These are phyloP conservation scores for Colletotrichum sansevieriae DNA, from an alignment of 2,329 filamentous ascomycete species.

Conservation along the genomic window DNA sequence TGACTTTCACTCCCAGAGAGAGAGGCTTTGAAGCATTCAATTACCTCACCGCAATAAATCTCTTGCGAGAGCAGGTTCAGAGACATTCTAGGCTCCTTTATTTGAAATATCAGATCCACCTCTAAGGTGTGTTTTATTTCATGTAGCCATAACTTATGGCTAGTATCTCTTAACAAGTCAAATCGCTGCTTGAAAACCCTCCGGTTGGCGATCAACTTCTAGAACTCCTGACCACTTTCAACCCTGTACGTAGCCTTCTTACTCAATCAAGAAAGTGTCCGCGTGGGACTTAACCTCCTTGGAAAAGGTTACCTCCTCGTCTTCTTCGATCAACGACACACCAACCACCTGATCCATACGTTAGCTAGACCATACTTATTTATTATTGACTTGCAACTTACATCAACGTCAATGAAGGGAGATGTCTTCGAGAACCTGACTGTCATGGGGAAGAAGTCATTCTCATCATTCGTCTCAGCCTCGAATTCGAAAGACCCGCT, in stretches of 20 bases:
- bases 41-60: too few relatives aligned
- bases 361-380: conserved; percentile 4
- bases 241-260: conserved; percentile 49
- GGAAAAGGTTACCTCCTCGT: conserved; percentile 84
- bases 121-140: conserved; percentile 41
- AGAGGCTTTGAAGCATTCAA: too few relatives aligned
- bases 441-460: conserved; percentile 98
- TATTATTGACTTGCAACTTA: conserved; percentile 63
- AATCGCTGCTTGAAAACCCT: conserved; percentile 40
- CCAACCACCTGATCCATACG: conserved; percentile 65
- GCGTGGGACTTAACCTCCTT: conserved; percentile 84
- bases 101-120: conserved; percentile 14
- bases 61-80: background rate
- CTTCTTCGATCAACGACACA: conserved; percentile 79
- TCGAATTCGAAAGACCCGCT: conserved; percentile 96
- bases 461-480: conserved; percentile 86
- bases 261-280: conserved; percentile 83
- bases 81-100: conserved; percentile 26
- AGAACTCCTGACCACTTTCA: conserved; percentile 17
- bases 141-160: conserved; percentile 36
- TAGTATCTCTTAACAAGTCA: conserved; percentile 33
- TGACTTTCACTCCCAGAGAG: too few relatives aligned
- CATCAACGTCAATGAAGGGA: conserved; percentile 93
- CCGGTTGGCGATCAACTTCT: conserved; percentile 31
- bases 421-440: conserved; percentile 88